These are phyloP conservation scores for Heterobasidion occidentale DNA, from an alignment of 1,284 basidiomycete species.

Conservation along the genomic window DNA sequence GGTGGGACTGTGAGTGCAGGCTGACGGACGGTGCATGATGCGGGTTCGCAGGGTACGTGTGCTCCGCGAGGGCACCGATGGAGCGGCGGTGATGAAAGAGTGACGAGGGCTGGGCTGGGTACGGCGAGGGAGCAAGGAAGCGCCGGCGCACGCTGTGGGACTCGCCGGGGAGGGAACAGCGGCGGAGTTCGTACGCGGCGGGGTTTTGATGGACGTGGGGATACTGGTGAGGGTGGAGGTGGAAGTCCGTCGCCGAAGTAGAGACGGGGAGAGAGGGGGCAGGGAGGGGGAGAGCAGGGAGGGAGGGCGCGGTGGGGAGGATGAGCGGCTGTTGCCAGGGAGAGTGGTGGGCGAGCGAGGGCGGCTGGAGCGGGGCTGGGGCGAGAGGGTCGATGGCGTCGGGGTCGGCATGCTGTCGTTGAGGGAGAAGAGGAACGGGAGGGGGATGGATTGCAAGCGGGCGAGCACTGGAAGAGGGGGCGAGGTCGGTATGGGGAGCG, in stretches of 20 bases:
- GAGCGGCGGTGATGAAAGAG: slow-evolving; percentile 9
- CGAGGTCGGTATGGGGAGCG: background rate
- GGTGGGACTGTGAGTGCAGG: background rate
- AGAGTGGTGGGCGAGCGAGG: background rate
- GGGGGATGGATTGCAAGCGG: no score
- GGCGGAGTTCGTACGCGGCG: slow-evolving; percentile 1
- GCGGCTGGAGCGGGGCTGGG: background rate
- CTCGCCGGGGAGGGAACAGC: slow-evolving; percentile 2
- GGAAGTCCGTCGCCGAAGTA: background rate
- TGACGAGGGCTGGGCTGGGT: slow-evolving; percentile 2
- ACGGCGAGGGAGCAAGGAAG: background rate
- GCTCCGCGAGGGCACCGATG: slow-evolving; percentile 6
- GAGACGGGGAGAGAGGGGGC: background rate
- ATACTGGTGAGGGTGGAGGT: background rate
- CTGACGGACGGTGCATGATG: background rate
- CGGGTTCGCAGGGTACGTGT: slow-evolving; percentile 4
- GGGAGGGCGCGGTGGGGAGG: background rate
- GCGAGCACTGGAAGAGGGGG: no score
- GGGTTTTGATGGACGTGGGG: background rate
- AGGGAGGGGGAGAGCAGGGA: background rate
- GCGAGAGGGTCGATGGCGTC: no score
- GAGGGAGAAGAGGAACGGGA: no score
- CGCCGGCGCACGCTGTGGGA: background rate
- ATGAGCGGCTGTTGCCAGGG: background rate
- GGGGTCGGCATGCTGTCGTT: no score